These are phyloP conservation scores for Halophytophthora polymorphica DNA, from an alignment of 352 stramenopile genomes.

Conservation along the genomic window DNA sequence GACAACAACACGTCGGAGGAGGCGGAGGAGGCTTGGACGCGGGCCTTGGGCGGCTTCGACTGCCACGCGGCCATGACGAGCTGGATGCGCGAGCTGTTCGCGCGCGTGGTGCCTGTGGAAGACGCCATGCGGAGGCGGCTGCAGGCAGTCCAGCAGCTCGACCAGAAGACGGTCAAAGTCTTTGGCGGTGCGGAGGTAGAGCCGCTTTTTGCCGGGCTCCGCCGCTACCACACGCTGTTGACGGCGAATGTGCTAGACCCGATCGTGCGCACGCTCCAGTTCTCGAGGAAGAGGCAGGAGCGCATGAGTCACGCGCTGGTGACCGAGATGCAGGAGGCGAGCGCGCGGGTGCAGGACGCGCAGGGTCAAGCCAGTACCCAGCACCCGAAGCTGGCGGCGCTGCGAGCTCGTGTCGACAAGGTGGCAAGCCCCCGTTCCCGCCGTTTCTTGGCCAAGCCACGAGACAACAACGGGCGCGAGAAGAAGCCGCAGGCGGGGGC, in stretches of 20 bases:
- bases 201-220: slow-evolving; percentile 21
- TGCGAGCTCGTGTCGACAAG: slow-evolving; percentile 21
- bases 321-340: slow-evolving; percentile 33
- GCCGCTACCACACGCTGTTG: slow-evolving; percentile 34
- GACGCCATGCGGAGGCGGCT: slow-evolving; percentile 33
- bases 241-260: slow-evolving; percentile 42
- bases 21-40: slow-evolving; percentile 8
- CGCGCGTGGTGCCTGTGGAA: slow-evolving; percentile 32
- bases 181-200: slow-evolving; percentile 8
- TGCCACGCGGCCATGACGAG: slow-evolving; percentile 24
- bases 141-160: slow-evolving; percentile 17
- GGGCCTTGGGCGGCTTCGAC: slow-evolving; percentile 11
- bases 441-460: no score
- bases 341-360: slow-evolving; percentile 15
- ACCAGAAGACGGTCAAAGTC: slow-evolving; percentile 1
- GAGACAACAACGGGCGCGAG: slow-evolving; percentile 15
- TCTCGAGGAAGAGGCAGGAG: slow-evolving; percentile 45
- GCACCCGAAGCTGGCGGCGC: slow-evolving; percentile 9
- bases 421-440: slow-evolving; percentile 4
- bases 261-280: slow-evolving; percentile 50
- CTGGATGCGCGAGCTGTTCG: slow-evolving; percentile 49
- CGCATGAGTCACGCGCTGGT: slow-evolving; percentile 39
- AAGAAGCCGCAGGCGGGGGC: background rate
- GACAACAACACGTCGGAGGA: background rate
- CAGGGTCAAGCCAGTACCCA: slow-evolving; percentile 7